Percentiles rank a stretch among this genome's conserved stretches.
Evolutionary conservation across 2,329 filamentous ascomycete species (phyloP).

Genomic region (Mycosphaerella sp.): DNA sequence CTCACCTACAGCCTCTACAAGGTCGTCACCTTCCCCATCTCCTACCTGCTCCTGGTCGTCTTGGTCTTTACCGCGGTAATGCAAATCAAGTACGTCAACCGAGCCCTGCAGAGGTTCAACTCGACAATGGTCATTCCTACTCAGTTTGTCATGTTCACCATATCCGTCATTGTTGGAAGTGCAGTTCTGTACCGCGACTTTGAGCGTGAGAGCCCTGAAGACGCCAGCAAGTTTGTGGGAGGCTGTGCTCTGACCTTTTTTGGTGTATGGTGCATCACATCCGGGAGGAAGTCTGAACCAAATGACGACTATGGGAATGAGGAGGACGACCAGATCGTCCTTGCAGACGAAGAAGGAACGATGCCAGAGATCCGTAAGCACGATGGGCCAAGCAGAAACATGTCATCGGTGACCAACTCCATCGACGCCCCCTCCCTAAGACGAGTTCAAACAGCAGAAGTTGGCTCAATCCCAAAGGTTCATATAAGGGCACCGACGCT

Average conservation of each 20-base stretch:
- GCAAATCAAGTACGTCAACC: slow-evolving; percentile 97
- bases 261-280: slow-evolving; percentile 96
- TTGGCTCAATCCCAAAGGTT: slow-evolving; percentile 6
- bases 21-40: slow-evolving; percentile 85
- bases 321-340: slow-evolving; percentile 39
- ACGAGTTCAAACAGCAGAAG: slow-evolving; percentile 14
- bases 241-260: slow-evolving; percentile 90
- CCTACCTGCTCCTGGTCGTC: slow-evolving; percentile 75
- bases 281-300: slow-evolving; percentile 59
- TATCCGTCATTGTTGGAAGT: slow-evolving; percentile 91
- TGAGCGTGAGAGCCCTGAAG: slow-evolving; percentile 67
- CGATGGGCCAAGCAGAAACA: slow-evolving; percentile 10
- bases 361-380: slow-evolving; percentile 28
- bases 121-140: slow-evolving; percentile 97
- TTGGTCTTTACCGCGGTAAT: slow-evolving; percentile 81
- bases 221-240: slow-evolving; percentile 77
- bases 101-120: slow-evolving; percentile 82
- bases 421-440: slow-evolving; percentile 11
- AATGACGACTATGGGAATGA: slow-evolving; percentile 42
- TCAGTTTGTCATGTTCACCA: slow-evolving; percentile 93
- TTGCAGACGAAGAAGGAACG: slow-evolving; percentile 36
- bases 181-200: slow-evolving; percentile 93
- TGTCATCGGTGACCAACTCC: slow-evolving; percentile 16
- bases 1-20: slow-evolving; percentile 85
- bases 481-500: slow-evolving; percentile 8